Evolutionary conservation across 768 basidiomycete species (phyloP), one percentile per base, ranked within the genome.

Genomic region (Punctularia strigosozonata): DNA sequence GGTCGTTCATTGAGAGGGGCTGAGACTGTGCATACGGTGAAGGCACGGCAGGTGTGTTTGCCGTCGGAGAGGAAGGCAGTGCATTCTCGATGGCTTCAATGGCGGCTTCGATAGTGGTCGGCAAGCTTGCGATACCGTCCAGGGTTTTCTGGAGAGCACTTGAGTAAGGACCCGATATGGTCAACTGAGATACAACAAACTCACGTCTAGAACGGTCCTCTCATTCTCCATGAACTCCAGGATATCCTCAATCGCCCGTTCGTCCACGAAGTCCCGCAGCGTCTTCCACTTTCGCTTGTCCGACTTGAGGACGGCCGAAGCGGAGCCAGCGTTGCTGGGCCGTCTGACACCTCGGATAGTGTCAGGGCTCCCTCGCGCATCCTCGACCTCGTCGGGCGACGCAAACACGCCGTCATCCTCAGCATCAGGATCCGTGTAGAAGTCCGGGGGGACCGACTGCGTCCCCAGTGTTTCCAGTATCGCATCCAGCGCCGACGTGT

Each of bases 261-360:
- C 87, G 48, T 88, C 83, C 25, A 88, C 82, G 55, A 90, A 89
- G 52, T 89, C 85, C 24, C 87, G 71, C 24, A 89, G 52, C 0
- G 80, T 83, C 65, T 86, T 89, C 86, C 86, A 88, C 23, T 62
- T 66, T 28, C 62, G 65, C 41, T 75, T 63, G 47, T 80, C 77
- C 19, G 49, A 51, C 40, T 47, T 43, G 22, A 45, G 48, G n/a
- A n/a, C n/a, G n/a, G n/a, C n/a, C n/a, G n/a, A n/a, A n/a, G n/a
- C n/a, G n/a, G 33, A 34, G 21, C 38, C n/a, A 4, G 39, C 34
- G 26, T 35, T 39, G 7, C 33, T 41, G 28, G 31, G 24, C 6
- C 46, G 50, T 3, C 52, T 48, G 31, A 43, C 49, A 12, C 41
- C 21, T 12, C 56, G 50, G 12, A 71, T 40, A 26, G 72, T 66